phyloP scores from a whole-genome alignment of 441 rosid genomes.

The Erodium texanum region DNA sequence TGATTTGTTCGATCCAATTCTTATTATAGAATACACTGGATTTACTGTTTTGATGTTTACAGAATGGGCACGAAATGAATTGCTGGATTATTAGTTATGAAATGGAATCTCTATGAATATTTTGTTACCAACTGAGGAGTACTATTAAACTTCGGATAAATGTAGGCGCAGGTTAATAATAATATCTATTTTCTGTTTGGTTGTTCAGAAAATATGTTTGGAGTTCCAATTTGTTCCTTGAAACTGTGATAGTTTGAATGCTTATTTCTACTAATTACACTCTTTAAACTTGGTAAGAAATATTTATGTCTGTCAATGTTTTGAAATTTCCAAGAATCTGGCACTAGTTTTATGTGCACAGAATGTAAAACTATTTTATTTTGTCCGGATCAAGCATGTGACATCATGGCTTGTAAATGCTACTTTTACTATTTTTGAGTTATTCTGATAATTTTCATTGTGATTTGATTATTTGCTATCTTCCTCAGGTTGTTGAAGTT shows the following conservation, averaged over 20 bases:
- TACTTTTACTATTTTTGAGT: not conserved
- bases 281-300: too few relatives aligned
- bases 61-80: not conserved
- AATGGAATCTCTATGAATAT: not conserved
- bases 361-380: not conserved
- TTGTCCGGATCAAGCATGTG: too few relatives aligned
- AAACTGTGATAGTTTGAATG: not conserved
- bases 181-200: not conserved
- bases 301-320: too few relatives aligned
- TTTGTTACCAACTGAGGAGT: not conserved
- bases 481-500: constrained; percentile 79
- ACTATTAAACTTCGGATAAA: not conserved
- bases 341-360: too few relatives aligned
- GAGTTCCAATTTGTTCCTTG: too few relatives aligned
- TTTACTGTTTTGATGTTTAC: not conserved
- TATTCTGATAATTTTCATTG: not conserved
- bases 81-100: not conserved
- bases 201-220: too few relatives aligned
- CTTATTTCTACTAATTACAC: not conserved
- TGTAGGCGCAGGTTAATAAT: too few relatives aligned
- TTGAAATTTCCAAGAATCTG: too few relatives aligned
- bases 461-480: not conserved
- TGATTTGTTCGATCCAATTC: not conserved
- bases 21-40: too few relatives aligned
- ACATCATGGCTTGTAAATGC: not conserved